Base-by-base conservation (phyloP, 2,329 filamentous ascomycete species). In the Ceratocystis lukuohia region DNA sequence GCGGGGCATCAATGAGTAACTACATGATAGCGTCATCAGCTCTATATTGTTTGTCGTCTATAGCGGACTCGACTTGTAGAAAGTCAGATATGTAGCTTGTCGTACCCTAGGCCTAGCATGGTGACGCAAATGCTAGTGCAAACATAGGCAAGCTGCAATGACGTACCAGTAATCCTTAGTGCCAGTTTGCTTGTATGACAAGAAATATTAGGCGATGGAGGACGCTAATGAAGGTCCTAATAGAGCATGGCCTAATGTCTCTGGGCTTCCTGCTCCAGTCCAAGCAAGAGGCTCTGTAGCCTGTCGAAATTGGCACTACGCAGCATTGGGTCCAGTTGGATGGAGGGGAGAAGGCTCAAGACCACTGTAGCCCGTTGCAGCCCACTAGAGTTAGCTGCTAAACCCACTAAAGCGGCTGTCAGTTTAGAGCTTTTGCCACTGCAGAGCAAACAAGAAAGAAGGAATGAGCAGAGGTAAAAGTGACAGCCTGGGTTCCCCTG, bases 401-500 rank as follows among this genome's bases (percentile, higher is more conserved):
- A n/a, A 20, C 7, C n/a, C 22, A n/a, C 22, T 53, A n/a, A 25
- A 53, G 28, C 10, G 5, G 22, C 10, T 15, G 22, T 37, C 33
- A n/a, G 25, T 30, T 22, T 30, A 30, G 28, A 33, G 25, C 7
- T 30, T 59, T 59, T 37, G 56, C 56, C 56, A 59, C 56, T 59
- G 56, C 30, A 59, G 56, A 59, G 37, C 37, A 48, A 20, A 10
- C 5, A 48, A 20, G 17, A 20, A 48, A 48, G 45, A 48, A 48
- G 20, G 37, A 41, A 15, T 41, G 37, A 41, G 3, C 7, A 53
- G 12, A n/a, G 28, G 5, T 1, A 37, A 37, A 59, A 59, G 25
- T 59, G 56, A 59, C 56, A 59, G 56, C 56, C 28, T 59, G 56
- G 56, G 56, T 59, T 30, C 56, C 56, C 56, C 56, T 59, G 56